These are phyloP conservation scores for Geotrichum europaeum DNA, from an alignment of 1,139 yeast genomes.

Conservation along the genomic window DNA sequence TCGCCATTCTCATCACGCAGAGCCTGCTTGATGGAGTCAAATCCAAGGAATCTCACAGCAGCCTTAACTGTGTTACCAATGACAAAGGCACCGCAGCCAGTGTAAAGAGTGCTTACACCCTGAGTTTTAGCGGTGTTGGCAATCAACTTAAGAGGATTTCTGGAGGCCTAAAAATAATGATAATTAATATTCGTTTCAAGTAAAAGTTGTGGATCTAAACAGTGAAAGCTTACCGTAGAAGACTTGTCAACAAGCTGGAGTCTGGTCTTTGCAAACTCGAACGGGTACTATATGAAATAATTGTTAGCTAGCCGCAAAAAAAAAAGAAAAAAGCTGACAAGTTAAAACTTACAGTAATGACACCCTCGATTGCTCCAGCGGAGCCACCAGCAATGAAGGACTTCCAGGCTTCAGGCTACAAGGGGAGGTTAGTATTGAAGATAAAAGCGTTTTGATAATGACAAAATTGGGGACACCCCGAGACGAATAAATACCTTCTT, in stretches of 20 bases:
- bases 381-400: slow-evolving; percentile 91
- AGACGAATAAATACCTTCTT: slow-evolving; percentile 13
- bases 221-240: slow-evolving; percentile 38
- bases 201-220: background rate
- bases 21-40: slow-evolving; percentile 73
- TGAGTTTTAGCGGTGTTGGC: slow-evolving; percentile 67
- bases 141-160: slow-evolving; percentile 79
- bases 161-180: slow-evolving; percentile 37
- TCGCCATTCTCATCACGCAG: slow-evolving; percentile 81
- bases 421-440: slow-evolving; percentile 1
- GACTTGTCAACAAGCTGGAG: slow-evolving; percentile 74
- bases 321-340: too few relatives aligned
- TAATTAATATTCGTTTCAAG: background rate
- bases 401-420: slow-evolving; percentile 41
- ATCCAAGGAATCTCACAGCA: slow-evolving; percentile 86
- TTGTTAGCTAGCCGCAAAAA: background rate
- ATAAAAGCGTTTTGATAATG: background rate
- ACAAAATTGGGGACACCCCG: background rate
- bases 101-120: slow-evolving; percentile 75
- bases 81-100: slow-evolving; percentile 97
- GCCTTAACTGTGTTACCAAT: slow-evolving; percentile 96
- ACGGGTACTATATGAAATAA: slow-evolving; percentile 53
- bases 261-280: slow-evolving; percentile 93
- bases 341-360: slow-evolving; percentile 45
- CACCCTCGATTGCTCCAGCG: slow-evolving; percentile 93